Base-by-base conservation (phyloP, 2,329 filamentous ascomycete genomes). In the Aureobasidium lini region DNA sequence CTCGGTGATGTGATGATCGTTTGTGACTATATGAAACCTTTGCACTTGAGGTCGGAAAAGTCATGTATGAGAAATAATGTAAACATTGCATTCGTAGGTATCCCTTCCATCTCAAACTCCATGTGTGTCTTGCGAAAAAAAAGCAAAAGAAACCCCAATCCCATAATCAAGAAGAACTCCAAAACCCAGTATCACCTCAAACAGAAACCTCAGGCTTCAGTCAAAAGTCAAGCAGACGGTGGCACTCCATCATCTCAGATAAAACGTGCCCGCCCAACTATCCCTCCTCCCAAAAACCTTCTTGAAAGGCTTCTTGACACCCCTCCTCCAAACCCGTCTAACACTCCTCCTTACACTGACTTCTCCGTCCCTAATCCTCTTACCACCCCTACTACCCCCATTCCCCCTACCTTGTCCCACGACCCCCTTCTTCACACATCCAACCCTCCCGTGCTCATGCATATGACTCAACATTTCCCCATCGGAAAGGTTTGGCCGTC, bases 251-350 rank as follows among this genome's bases (percentile, higher is more conserved):
- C 53, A 57, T 15, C n/a, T 31, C 23, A 50, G 13, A 49, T 58
- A 52, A 8, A 28, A 48, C 32, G 56, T 58, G 16, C 56, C 56
- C 32, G 18, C 18, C 57, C 57, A 59, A 59, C 57, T 59, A 8
- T 59, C 57, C 39, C 57, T 59, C 57, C 57, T 42, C 8, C 57
- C 57, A 37, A 59, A 59, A 15, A 10, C 18, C n/a, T 34, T 52
- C 23, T 15, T 31, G 36, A 23, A 50, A 37, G 28, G n/a, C 18
- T 8, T 40, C 32, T 28, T 34, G n/a, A 50, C 13, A 8, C 7
- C 34, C n/a, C 36, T 58, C 56, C 44, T 58, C 56, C 56, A 49
- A 5, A 23, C 4, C 4, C 47, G 2, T n/a, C 28, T 58, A 5
- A 43, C 32, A 6, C 36, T 42, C 36, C n/a, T 58, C 29, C 34